A percentile compares a stretch with the other conserved stretches of the same genome.
Conservation (phyloP, 116 monocot genomes). For the Zostera marina region DNA sequence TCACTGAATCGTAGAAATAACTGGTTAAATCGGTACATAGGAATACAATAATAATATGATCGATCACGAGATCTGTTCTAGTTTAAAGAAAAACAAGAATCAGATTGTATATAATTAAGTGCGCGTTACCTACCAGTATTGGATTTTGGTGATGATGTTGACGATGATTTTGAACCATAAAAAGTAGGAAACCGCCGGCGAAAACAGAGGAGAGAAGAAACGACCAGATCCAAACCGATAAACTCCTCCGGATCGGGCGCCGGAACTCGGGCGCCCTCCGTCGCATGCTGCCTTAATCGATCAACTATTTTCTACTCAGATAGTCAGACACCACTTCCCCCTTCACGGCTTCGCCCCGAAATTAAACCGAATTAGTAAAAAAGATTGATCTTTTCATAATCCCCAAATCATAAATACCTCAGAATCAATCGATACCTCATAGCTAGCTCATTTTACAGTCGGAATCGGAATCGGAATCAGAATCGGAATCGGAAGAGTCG, state of each 20-base stretch:
- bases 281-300: slow-evolving; percentile 26
- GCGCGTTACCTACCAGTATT: slow-evolving; percentile 13
- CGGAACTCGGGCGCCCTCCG: slow-evolving; percentile 63
- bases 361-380: neutral
- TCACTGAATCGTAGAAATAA: no score
- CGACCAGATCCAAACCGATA: slow-evolving; percentile 62
- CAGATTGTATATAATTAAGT: neutral
- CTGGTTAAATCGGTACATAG: no score
- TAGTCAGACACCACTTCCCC: neutral
- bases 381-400: neutral
- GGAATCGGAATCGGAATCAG: no score
- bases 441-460: no score
- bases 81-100: neutral
- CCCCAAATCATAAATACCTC: neutral
- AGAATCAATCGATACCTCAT: no score
- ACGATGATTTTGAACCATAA: slow-evolving; percentile 44
- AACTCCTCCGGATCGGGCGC: slow-evolving; percentile 46
- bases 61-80: neutral
- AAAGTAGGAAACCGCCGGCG: slow-evolving; percentile 41
- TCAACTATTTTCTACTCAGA: neutral
- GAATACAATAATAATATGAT: neutral
- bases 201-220: slow-evolving; percentile 31
- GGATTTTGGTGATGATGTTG: slow-evolving; percentile 28
- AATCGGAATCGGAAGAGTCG: no score
- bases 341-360: neutral